Base-by-base conservation (phyloP, 2,329 filamentous ascomycete species). In the Botrytis aclada region DNA sequence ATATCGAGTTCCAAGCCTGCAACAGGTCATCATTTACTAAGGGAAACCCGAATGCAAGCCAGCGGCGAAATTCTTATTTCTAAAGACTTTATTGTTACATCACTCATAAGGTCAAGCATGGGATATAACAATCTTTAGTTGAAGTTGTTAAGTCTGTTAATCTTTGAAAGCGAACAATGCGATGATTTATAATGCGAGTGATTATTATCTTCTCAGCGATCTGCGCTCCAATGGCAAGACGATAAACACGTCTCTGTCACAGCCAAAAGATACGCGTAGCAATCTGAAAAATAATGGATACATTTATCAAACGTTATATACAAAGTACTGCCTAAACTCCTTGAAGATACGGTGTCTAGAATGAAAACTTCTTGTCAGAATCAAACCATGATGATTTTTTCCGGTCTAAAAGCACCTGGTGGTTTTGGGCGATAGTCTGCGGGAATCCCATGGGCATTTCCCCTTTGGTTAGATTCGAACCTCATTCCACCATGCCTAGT, bases 401-500 rank as follows among this genome's bases (percentile, higher is more conserved):
- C 18, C 2, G 64, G 64, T 41, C 22, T 25, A 41, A 67, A 67
- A n/a, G 22, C 5, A 4, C 64, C 45, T 1, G 18, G 16, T 18
- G 64, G 64, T 34, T 20, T n/a, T 6, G 64, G 64, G 5, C 12
- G 10, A 66, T 66, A 66, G n/a, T 0, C 4, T 8, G 1, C 1
- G 14, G 58, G 34, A 25, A 0, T 3, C 4, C 22, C 25, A 12
- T 1, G 6, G 29, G 34, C 16, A 67, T 67, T 56, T 39, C 64
- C 64, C 34, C 45, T 67, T 16, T 67, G 64, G 14, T 67, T 54
- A 22, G 16, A 67, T 29, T 67, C 47, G 37, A 67, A 67, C 6
- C 64, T 67, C 64, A 67, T 67, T 3, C 64, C 64, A 56, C 64
- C 64, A 56, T 67, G 47, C 39, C 47, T 54, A 2, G 4, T 22